Percentiles rank a stretch among this genome's conserved stretches.
Evolutionary conservation across 2,329 filamentous ascomycete genomes (phyloP).

Genomic region (Pseudonectria buxi): DNA sequence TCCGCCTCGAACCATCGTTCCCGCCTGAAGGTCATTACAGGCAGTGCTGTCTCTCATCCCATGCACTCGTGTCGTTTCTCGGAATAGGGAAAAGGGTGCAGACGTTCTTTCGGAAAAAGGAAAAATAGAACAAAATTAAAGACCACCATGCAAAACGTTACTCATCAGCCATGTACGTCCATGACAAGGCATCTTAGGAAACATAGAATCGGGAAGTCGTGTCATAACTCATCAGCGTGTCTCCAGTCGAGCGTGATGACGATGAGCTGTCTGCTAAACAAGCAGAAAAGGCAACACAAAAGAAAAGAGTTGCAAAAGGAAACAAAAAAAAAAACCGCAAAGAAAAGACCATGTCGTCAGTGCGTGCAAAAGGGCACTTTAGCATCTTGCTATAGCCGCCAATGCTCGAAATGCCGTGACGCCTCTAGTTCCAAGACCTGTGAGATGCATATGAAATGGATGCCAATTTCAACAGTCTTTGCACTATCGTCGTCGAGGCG

Average conservation of each 20-base stretch:
- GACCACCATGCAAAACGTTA: constrained; percentile 37
- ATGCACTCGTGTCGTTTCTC: constrained; percentile 25
- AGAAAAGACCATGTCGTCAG: constrained; percentile 11
- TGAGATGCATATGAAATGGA: constrained; percentile 6
- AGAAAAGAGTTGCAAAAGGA: constrained; percentile 11
- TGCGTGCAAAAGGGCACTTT: constrained; percentile 3
- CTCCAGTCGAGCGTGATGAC: constrained; percentile 20
- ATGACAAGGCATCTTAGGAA: constrained; percentile 28
- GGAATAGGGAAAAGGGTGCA: constrained; percentile 20
- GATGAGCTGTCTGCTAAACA: constrained; percentile 24
- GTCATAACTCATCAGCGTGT: constrained; percentile 33
- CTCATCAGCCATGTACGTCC: constrained; percentile 39
- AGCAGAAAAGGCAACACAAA: constrained; percentile 15
- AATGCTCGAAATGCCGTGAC: constrained; percentile 5
- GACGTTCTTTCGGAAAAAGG: constrained; percentile 13
- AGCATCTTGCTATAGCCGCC: constrained; percentile 1
- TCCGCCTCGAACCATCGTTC: constrained; percentile 23
- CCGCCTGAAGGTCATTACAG: constrained; percentile 33
- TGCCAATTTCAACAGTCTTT: background rate
- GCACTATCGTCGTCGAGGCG: constrained; percentile 33
- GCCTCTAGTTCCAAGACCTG: constrained; percentile 1
- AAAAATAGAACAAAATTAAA: constrained; percentile 22
- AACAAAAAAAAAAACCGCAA: too few species aligned
- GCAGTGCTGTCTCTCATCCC: constrained; percentile 26
- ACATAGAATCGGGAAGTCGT: constrained; percentile 28